Evolutionary conservation across 352 stramenopile species (phyloP).

Genomic region (Phytophthora cactorum): DNA sequence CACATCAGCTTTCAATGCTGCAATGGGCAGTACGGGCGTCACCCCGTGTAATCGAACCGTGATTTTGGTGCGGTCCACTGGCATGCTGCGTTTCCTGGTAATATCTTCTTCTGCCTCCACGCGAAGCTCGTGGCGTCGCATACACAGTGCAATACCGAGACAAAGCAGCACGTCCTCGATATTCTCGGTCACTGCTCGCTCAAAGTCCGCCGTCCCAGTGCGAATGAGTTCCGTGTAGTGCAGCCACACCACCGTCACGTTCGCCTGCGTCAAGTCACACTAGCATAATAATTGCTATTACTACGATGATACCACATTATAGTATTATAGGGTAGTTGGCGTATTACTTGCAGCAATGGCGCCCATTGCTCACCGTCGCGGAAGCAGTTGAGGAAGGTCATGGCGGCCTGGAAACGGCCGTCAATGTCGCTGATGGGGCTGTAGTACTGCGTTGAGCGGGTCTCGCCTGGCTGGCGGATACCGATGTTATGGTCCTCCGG

Average conservation of each 20-base stretch:
- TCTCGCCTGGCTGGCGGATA: conserved; percentile 43
- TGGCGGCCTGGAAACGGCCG: conserved; percentile 59
- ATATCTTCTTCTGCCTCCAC: conserved; percentile 58
- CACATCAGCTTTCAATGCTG: conserved; percentile 74
- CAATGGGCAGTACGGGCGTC: conserved; percentile 69
- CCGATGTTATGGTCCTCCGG: conserved; percentile 68
- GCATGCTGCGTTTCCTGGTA: conserved; percentile 43
- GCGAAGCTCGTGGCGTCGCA: conserved; percentile 63
- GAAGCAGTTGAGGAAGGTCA: conserved; percentile 69
- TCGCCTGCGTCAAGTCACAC: conserved; percentile 58
- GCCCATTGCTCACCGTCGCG: conserved; percentile 55
- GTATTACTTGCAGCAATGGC: conserved; percentile 45
- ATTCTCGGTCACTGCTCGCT: conserved; percentile 58
- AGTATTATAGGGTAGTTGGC: not conserved
- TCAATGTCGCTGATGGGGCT: conserved; percentile 56
- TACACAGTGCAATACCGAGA: conserved; percentile 71
- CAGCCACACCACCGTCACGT: conserved; percentile 59
- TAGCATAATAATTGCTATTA: conserved; percentile 17
- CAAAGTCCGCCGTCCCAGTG: conserved; percentile 55
- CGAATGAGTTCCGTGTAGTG: conserved; percentile 62
- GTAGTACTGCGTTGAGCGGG: conserved; percentile 52
- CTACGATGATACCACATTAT: not conserved
- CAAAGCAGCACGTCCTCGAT: conserved; percentile 66
- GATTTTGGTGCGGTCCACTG: conserved; percentile 63
- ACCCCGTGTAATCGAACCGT: conserved; percentile 67